A percentile compares a stretch with the other conserved stretches of the same genome.
Conservation (phyloP, 192 early-diverging fungal genomes). For the Umbelopsis ramanniana region DNA sequence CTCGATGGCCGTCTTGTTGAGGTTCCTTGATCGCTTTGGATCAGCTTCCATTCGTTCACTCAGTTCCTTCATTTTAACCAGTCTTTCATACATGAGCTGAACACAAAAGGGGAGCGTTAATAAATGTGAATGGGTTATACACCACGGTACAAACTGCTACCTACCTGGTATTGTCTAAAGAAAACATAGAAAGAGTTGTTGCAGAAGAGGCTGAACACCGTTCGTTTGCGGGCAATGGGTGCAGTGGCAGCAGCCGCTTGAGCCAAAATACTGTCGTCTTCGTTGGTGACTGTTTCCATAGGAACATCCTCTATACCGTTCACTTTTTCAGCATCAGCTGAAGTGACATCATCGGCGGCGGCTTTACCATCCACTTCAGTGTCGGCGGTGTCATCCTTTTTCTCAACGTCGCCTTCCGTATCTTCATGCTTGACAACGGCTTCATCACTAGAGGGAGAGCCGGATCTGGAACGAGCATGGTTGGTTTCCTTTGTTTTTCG, state of each 20-base stretch:
- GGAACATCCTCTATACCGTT: constrained; percentile 38
- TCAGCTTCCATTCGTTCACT: constrained; percentile 11
- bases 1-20: constrained; percentile 31
- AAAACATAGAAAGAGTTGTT: constrained; percentile 90
- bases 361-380: neutral
- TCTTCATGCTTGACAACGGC: constrained; percentile 48
- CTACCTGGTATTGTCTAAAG: constrained; percentile 83
- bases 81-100: constrained; percentile 26
- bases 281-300: constrained; percentile 34
- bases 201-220: constrained; percentile 75
- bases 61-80: constrained; percentile 10
- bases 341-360: neutral
- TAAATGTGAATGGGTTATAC: neutral
- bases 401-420: constrained; percentile 47
- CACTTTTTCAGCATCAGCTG: constrained; percentile 32
- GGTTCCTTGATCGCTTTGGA: constrained; percentile 9
- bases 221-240: constrained; percentile 37
- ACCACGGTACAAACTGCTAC: neutral
- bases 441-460: constrained; percentile 40
- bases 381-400: constrained; percentile 31
- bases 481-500: constrained; percentile 28
- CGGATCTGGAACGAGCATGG: neutral
- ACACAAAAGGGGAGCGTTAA: neutral
- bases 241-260: constrained; percentile 39
- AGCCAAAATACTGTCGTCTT: constrained; percentile 36